phyloP scores from a whole-genome alignment of 805 yeast genomes.

The Yarrowia sp. region DNA sequence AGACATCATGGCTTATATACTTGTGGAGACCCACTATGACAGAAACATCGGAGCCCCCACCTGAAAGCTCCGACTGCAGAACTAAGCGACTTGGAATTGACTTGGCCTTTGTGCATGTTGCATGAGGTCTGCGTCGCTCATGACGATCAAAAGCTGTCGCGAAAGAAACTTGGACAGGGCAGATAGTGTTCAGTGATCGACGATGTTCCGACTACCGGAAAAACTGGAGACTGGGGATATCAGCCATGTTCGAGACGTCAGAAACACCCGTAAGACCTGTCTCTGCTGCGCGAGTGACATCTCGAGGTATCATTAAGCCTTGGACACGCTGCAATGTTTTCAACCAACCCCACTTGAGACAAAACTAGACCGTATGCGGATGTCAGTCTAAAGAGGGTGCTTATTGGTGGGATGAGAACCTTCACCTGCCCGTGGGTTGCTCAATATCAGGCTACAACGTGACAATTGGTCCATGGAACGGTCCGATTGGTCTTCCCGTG shows the following conservation, averaged over 20 bases:
- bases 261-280: too few relatives aligned
- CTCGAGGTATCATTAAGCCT: too few relatives aligned
- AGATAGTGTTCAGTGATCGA: conserved; percentile 44
- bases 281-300: too few relatives aligned
- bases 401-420: neutral
- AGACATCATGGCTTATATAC: neutral
- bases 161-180: neutral
- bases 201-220: neutral
- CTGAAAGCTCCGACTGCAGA: neutral
- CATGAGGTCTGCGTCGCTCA: conserved; percentile 24
- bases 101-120: neutral
- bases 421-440: neutral
- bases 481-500: neutral
- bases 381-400: neutral
- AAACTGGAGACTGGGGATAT: neutral
- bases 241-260: too few relatives aligned
- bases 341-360: neutral
- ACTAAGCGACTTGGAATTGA: neutral
- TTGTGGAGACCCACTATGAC: neutral
- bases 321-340: neutral
- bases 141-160: conserved; percentile 3
- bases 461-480: neutral
- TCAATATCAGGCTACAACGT: neutral
- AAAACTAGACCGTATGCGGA: neutral
- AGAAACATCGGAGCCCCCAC: conserved; percentile 2